Evolutionary conservation across 2,329 filamentous ascomycete species (phyloP).

Genomic region (Rugonectria rugulosa): DNA sequence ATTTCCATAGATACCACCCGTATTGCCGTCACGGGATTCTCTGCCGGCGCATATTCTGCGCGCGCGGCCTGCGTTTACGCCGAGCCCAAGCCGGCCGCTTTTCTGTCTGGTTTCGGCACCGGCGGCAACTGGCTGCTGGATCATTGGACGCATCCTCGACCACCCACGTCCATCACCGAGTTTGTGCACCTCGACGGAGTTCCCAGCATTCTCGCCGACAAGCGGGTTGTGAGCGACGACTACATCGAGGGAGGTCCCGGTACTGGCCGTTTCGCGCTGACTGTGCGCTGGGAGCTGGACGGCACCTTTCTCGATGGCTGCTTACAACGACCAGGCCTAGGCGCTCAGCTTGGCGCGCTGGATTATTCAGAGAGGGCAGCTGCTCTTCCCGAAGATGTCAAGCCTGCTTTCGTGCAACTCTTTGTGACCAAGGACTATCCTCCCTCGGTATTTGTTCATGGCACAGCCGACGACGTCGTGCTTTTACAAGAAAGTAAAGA

Average conservation of each 20-base stretch:
- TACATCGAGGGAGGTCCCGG: not conserved
- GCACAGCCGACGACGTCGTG: constrained; percentile 10
- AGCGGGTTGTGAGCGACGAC: constrained; percentile 16
- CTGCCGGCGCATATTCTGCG: constrained; percentile 13
- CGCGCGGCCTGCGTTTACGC: constrained; percentile 16
- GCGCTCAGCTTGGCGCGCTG: constrained; percentile 7
- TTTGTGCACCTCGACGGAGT: constrained; percentile 3
- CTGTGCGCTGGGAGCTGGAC: constrained; percentile 15
- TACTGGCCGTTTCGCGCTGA: constrained; percentile 7
- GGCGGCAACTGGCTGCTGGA: constrained; percentile 14
- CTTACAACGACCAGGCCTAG: constrained; percentile 9
- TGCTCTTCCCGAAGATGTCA: constrained; percentile 8
- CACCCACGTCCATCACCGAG: constrained; percentile 11
- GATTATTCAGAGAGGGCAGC: constrained; percentile 7
- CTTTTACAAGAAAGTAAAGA: constrained; percentile 11
- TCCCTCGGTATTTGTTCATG: constrained; percentile 14
- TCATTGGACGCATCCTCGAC: constrained; percentile 9
- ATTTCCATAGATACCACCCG: constrained; percentile 3
- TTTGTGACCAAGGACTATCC: constrained; percentile 21
- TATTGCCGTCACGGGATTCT: constrained; percentile 12
- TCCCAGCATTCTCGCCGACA: constrained; percentile 9
- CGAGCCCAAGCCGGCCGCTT: constrained; percentile 11
- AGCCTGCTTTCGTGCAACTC: constrained; percentile 7
- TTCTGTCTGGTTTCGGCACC: constrained; percentile 7
- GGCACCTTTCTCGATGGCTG: constrained; percentile 15